A percentile compares a stretch with the other conserved stretches of the same genome.
phyloP scores from a whole-genome alignment of 2,329 filamentous ascomycete species.

The Eutypella sp. region DNA sequence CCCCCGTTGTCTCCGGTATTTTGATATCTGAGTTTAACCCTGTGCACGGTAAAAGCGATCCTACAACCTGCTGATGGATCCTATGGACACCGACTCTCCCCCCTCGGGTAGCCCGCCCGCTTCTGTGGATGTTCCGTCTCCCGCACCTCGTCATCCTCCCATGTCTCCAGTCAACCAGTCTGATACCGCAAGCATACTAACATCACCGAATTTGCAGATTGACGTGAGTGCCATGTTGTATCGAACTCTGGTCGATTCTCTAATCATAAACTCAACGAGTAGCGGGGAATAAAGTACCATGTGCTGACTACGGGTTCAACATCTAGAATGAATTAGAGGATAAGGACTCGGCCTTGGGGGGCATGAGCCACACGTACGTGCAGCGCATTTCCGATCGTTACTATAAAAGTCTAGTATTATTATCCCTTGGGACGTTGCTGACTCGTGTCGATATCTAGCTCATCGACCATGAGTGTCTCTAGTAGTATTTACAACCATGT shows the following conservation, averaged over 20 bases:
- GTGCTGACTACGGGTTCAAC: not conserved
- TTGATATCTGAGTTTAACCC: not conserved
- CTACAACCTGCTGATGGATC: not conserved
- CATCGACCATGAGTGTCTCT: constrained; percentile 15
- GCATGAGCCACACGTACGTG: constrained; percentile 19
- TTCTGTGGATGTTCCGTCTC: not conserved
- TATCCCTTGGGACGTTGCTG: not conserved
- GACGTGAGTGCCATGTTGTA: not conserved
- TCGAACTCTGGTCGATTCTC: not conserved
- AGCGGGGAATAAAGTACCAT: not conserved
- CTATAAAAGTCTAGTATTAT: too few relatives aligned
- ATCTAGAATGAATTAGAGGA: constrained; percentile 16
- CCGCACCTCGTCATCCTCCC: not conserved
- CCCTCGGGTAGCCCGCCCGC: not conserved
- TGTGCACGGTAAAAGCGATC: not conserved
- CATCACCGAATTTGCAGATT: not conserved
- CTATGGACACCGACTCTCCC: not conserved
- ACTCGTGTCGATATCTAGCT: constrained; percentile 7
- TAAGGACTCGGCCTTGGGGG: constrained; percentile 17
- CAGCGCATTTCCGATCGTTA: too few relatives aligned
- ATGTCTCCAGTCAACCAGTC: not conserved
- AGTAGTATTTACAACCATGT: constrained; percentile 18
- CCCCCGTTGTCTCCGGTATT: too few relatives aligned
- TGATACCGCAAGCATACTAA: not conserved
- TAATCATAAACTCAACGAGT: not conserved